Percentiles rank a stretch among this genome's conserved stretches.
Conservation (phyloP, 108 stramenopile genomes). For the Phaeodactylum tricornutum region DNA sequence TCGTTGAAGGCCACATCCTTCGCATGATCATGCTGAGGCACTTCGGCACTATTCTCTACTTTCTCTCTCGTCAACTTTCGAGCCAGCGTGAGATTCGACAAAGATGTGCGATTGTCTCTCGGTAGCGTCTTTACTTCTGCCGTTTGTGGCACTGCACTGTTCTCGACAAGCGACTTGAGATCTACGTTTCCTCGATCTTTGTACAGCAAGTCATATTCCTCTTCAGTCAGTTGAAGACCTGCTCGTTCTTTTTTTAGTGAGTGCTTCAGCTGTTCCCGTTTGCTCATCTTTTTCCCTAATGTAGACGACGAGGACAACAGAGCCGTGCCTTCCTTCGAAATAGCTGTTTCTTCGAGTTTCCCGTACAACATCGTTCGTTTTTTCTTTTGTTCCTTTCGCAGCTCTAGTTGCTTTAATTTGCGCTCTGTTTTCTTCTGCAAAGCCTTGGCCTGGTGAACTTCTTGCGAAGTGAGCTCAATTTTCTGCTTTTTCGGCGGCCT, state of each 20-base stretch:
- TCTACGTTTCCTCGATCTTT: background rate
- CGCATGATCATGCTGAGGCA: background rate
- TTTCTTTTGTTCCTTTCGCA: constrained; percentile 53
- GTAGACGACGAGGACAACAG: constrained; percentile 13
- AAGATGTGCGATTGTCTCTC: background rate
- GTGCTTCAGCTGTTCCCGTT: constrained; percentile 54
- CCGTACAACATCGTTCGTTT: constrained; percentile 47
- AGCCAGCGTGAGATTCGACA: background rate
- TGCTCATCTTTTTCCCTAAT: constrained; percentile 28
- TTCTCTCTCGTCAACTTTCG: constrained; percentile 8
- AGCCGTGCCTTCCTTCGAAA: constrained; percentile 19
- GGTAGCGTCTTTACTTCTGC: background rate
- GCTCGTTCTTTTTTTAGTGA: constrained; percentile 54
- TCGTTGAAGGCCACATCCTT: background rate
- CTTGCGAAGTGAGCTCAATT: constrained; percentile 59
- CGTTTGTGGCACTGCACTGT: background rate
- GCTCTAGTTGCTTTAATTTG: constrained; percentile 61
- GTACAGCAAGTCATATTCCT: constrained; percentile 65
- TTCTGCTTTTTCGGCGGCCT: constrained; percentile 27
- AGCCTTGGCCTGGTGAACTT: constrained; percentile 57
- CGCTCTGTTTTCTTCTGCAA: constrained; percentile 55
- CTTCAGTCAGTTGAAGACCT: constrained; percentile 48
- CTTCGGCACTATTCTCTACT: background rate
- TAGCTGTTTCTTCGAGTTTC: constrained; percentile 34
- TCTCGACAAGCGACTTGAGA: background rate